Conservation (phyloP, 1,284 basidiomycete species). For the Cryptococcus amylolentus region DNA sequence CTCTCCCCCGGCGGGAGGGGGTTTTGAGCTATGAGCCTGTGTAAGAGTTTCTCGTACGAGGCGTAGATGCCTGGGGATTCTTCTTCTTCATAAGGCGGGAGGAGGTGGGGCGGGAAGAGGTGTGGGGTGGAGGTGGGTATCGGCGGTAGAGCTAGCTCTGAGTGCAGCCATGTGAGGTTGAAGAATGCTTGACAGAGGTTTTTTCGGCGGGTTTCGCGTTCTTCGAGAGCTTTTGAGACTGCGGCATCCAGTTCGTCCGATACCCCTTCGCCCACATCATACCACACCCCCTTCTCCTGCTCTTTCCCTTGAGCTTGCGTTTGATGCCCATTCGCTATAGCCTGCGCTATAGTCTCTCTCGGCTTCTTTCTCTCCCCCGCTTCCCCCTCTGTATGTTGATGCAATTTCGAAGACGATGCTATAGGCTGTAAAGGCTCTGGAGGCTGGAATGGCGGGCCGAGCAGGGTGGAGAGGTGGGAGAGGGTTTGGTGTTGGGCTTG, state of each 20-base stretch:
- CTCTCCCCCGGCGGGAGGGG: conserved; percentile 13
- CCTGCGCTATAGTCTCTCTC: neutral
- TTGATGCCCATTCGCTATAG: neutral
- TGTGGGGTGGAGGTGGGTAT: conserved; percentile 18
- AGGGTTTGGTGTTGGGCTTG: conserved; percentile 28
- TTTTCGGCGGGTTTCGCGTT: conserved; percentile 31
- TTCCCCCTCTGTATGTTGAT: neutral
- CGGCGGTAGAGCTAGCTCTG: conserved; percentile 41
- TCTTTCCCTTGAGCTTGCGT: neutral
- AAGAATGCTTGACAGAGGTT: conserved; percentile 36
- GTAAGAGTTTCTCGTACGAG: conserved; percentile 27
- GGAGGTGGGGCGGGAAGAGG: conserved; percentile 31
- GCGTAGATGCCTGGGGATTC: conserved; percentile 32
- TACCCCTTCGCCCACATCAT: conserved; percentile 38
- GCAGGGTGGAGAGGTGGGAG: conserved; percentile 28
- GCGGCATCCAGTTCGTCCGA: conserved; percentile 29
- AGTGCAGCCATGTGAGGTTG: conserved; percentile 42
- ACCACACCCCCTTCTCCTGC: conserved; percentile 16
- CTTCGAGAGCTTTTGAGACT: conserved; percentile 29
- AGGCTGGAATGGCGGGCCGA: conserved; percentile 40
- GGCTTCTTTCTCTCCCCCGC: conserved; percentile 3
- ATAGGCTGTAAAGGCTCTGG: conserved; percentile 34
- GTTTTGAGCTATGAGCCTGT: conserved; percentile 25
- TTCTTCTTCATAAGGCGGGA: conserved; percentile 25
- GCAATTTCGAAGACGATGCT: conserved; percentile 23